Evolutionary conservation across 495 filamentous ascomycete genomes (phyloP).

Genomic region (Lasiosphaeris hirsuta): DNA sequence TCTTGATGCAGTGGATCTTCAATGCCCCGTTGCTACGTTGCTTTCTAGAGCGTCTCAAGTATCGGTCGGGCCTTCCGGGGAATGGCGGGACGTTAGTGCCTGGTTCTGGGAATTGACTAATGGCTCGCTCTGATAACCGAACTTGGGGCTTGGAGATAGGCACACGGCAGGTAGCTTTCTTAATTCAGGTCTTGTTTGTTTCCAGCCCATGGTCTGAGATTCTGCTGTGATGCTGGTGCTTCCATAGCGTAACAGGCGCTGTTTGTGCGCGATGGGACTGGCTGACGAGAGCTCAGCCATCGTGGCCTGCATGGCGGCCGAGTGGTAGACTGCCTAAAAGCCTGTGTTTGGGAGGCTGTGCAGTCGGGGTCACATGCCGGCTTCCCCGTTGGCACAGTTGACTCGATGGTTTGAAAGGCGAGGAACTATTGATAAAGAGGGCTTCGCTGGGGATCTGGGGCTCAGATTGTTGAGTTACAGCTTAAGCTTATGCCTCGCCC

Average conservation of each 20-base stretch:
- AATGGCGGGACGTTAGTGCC: background rate
- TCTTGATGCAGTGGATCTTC: too few relatives aligned
- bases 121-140: conserved; percentile 11
- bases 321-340: conserved; percentile 5
- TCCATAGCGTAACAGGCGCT: background rate
- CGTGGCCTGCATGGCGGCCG: conserved; percentile 7
- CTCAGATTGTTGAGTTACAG: too few relatives aligned
- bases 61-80: background rate
- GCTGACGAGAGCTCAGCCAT: conserved; percentile 13
- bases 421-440: background rate
- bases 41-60: background rate
- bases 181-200: conserved; percentile 26
- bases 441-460: background rate
- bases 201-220: background rate
- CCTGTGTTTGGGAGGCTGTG: conserved; percentile 25
- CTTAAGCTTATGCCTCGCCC: too few relatives aligned
- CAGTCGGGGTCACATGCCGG: conserved; percentile 9
- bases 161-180: conserved; percentile 26
- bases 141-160: conserved; percentile 10
- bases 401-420: conserved; percentile 5
- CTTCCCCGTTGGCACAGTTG: conserved; percentile 2
- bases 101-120: background rate
- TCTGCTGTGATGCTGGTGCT: background rate
- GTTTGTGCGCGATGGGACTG: background rate
- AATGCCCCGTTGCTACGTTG: too few relatives aligned